Base-by-base conservation (phyloP, 345 rosid genomes). In the Bretschneidera sinensis region DNA sequence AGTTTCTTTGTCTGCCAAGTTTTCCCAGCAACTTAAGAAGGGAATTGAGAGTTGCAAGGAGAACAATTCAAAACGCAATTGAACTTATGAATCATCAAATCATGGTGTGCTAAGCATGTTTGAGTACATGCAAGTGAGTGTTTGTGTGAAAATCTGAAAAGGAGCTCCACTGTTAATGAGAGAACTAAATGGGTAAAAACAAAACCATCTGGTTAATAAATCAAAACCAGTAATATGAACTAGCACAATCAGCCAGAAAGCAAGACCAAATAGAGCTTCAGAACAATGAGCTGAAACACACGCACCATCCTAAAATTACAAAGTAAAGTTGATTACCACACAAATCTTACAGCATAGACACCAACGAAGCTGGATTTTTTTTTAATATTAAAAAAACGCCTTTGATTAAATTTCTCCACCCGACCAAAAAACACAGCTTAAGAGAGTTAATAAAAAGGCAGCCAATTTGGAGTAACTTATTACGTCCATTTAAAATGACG, bases 81-180 rank as follows among this genome's bases (percentile, higher is more conserved):
- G 51, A 20, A 72, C 54, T 31, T 31, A 60, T 16, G 24, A 51
- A 45, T 21, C 21, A 22, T 53, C 25, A 59, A 59, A n/a, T 20
- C 17, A 21, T 20, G 25, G 11, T n/a, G 14, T 19, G 43, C 51
- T n/a, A 57, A 58, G 64, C 52, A 62, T n/a, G n/a, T n/a, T n/a
- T n/a, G n/a, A n/a, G n/a, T n/a, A n/a, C 57, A 51, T 56, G 57
- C 56, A 51, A 51, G 66, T 33, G 31, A 25, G 56, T 33, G 71
- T 22, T 39, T 9, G 55, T 51, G 16, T 17, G 13, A 16, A n/a
- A n/a, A n/a, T n/a, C n/a, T n/a, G n/a, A n/a, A n/a, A n/a, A n/a
- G n/a, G n/a, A 33, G 5, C 17, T 24, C 49, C 57, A 24, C 21
- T 25, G 7, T 55, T n/a, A 4, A 1, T 11, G 45, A 7, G 9